phyloP scores from a whole-genome alignment of 2,329 filamentous ascomycete genomes.

The Pseudocercospora fuligena region DNA sequence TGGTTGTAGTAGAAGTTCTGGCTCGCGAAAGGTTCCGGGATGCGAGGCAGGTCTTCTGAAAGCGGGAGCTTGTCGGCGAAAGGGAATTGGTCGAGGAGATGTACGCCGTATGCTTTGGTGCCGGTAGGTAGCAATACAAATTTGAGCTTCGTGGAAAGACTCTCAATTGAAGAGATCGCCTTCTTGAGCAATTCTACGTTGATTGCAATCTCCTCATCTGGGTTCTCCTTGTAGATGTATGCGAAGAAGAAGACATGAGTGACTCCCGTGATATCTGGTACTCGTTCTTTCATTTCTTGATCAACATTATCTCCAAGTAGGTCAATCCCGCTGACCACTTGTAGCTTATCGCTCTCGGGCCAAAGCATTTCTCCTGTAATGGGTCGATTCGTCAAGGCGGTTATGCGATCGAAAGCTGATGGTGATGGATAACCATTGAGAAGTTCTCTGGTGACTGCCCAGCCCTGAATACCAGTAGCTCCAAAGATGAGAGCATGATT shows the following conservation, averaged over 20 bases:
- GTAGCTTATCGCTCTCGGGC: conserved; percentile 47
- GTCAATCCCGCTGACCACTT: conserved; percentile 51
- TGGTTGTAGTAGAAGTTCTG: conserved; percentile 46
- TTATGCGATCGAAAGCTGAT: conserved; percentile 51
- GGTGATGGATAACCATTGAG: conserved; percentile 52
- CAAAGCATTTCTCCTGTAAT: conserved; percentile 43
- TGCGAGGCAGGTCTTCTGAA: conserved; percentile 39
- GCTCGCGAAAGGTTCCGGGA: conserved; percentile 38
- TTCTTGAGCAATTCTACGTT: conserved; percentile 49
- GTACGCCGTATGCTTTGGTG: conserved; percentile 48
- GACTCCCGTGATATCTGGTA: conserved; percentile 45
- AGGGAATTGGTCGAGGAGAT: conserved; percentile 47
- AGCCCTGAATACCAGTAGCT: conserved; percentile 56
- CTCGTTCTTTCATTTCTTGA: conserved; percentile 41
- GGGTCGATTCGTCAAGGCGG: conserved; percentile 55
- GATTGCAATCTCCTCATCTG: conserved; percentile 45
- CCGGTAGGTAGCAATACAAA: conserved; percentile 46
- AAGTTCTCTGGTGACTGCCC: conserved; percentile 56
- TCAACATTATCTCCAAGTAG: conserved; percentile 48
- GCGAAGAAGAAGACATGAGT: conserved; percentile 52
- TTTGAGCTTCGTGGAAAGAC: conserved; percentile 43
- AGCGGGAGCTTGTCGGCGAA: conserved; percentile 43
- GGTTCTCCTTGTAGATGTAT: conserved; percentile 41
- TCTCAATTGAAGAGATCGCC: conserved; percentile 44
- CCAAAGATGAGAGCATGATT: conserved; percentile 45